phyloP scores from a whole-genome alignment of 495 filamentous ascomycete species.

The Penicillium dipodomyicola region DNA sequence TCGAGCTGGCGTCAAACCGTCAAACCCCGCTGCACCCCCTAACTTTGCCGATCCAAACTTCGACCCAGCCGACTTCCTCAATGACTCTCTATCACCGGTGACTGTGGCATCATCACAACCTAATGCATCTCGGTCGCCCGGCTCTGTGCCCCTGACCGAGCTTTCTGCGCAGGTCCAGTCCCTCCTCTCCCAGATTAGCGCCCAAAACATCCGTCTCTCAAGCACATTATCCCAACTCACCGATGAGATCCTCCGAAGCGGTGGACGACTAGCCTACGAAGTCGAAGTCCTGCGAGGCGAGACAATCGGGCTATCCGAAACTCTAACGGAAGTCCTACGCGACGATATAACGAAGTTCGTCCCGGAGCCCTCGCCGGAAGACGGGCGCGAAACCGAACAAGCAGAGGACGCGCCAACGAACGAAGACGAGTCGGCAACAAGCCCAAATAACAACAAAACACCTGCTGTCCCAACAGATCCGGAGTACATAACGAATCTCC shows the following conservation, averaged over 20 bases:
- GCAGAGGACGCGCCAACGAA: constrained; percentile 14
- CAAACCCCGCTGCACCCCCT: constrained; percentile 50
- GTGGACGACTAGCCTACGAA: constrained; percentile 85
- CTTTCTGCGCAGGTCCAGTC: constrained; percentile 79
- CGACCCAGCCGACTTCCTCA: constrained; percentile 78
- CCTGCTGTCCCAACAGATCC: constrained; percentile 47
- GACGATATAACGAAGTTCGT: constrained; percentile 70
- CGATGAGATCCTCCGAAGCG: constrained; percentile 88
- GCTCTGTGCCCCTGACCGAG: constrained; percentile 66
- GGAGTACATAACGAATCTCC: constrained; percentile 69
- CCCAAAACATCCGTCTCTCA: constrained; percentile 82
- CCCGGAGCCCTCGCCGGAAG: constrained; percentile 42
- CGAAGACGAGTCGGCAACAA: constrained; percentile 8
- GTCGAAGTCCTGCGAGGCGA: constrained; percentile 92
- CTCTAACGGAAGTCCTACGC: constrained; percentile 66
- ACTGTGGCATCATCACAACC: constrained; percentile 42
- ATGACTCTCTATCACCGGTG: constrained; percentile 63
- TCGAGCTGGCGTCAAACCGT: constrained; percentile 15
- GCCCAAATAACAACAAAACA: constrained; percentile 1
- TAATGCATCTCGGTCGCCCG: constrained; percentile 41
- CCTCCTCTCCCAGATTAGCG: constrained; percentile 78
- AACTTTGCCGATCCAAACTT: constrained; percentile 70
- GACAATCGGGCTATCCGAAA: constrained; percentile 70
- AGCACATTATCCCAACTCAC: constrained; percentile 81
- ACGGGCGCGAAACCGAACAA: constrained; percentile 14